phyloP scores from a whole-genome alignment of 306 rosid species.

The Vigna trinervia region DNA sequence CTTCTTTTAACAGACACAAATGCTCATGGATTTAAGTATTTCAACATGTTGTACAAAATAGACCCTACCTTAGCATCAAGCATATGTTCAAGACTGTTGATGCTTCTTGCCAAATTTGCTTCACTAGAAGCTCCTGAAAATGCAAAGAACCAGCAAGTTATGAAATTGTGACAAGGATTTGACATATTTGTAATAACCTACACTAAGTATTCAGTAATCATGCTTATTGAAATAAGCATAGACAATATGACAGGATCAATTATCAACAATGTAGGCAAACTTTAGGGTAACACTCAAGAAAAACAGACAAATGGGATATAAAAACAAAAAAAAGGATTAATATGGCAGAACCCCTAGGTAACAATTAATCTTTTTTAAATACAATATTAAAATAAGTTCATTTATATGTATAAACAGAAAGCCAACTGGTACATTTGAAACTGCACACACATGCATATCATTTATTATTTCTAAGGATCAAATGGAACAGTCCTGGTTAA shows the following conservation, averaged over 20 bases:
- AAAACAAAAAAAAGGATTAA: no score
- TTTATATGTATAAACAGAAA: conserved; percentile 7
- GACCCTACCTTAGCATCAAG: conserved; percentile 88
- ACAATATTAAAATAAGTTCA: not conserved
- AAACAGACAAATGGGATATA: conserved; percentile 6
- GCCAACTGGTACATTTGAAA: not conserved
- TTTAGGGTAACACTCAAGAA: conserved; percentile 19
- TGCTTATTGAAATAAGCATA: conserved; percentile 8
- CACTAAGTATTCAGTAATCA: conserved; percentile 26
- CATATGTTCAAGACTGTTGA: conserved; percentile 86
- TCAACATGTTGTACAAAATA: conserved; percentile 29
- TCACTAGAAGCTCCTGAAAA: conserved; percentile 75
- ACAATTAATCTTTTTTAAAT: not conserved
- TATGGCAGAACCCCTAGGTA: not conserved
- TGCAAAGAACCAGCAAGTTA: conserved; percentile 32
- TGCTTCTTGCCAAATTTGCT: conserved; percentile 72
- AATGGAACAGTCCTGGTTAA: not conserved
- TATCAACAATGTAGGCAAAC: conserved; percentile 13
- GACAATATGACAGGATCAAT: conserved; percentile 23
- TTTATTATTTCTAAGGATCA: not conserved
- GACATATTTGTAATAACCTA: conserved; percentile 32
- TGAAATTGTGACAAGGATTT: conserved; percentile 27
- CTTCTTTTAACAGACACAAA: conserved; percentile 24
- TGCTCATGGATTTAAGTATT: conserved; percentile 17
- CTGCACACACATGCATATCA: not conserved